A percentile compares a stretch with the other conserved stretches of the same genome.
Evolutionary conservation across 352 stramenopile genomes (phyloP).

Genomic region (Phytophthora brassicae): DNA sequence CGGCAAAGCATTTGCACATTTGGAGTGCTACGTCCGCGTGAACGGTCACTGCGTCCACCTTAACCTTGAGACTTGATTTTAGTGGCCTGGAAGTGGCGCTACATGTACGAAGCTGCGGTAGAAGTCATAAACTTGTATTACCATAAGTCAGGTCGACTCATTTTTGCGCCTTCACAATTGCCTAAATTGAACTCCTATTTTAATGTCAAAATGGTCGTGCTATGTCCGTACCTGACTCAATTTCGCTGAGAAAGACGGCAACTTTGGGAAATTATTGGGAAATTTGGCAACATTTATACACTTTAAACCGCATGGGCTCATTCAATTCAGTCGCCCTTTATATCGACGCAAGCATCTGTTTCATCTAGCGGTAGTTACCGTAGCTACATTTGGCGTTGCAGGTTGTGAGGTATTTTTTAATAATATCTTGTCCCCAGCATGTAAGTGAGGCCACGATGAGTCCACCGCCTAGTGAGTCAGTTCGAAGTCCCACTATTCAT

Average conservation of each 20-base stretch:
- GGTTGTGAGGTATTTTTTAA: too few relatives aligned
- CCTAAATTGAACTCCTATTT: neutral
- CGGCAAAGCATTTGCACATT: conserved; percentile 22
- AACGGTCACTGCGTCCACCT: neutral
- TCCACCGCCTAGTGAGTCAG: conserved; percentile 21
- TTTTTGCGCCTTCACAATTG: neutral
- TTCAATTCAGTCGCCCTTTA: too few relatives aligned
- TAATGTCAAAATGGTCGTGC: neutral
- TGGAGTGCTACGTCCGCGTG: conserved; percentile 6
- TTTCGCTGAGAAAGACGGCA: neutral
- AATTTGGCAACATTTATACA: neutral
- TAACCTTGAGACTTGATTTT: neutral
- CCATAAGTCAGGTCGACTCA: conserved; percentile 1
- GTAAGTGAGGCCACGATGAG: too few relatives aligned
- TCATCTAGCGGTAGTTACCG: too few relatives aligned
- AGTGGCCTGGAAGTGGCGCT: neutral
- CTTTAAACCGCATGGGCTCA: neutral
- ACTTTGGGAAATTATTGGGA: neutral
- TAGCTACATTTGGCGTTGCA: too few relatives aligned
- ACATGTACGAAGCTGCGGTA: neutral
- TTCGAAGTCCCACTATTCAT: neutral
- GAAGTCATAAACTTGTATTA: neutral
- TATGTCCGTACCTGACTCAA: neutral
- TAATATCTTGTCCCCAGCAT: too few relatives aligned
- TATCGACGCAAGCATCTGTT: too few relatives aligned